Conservation (phyloP, 1,284 basidiomycete species). For the Sanghuangporus sanghuang region DNA sequence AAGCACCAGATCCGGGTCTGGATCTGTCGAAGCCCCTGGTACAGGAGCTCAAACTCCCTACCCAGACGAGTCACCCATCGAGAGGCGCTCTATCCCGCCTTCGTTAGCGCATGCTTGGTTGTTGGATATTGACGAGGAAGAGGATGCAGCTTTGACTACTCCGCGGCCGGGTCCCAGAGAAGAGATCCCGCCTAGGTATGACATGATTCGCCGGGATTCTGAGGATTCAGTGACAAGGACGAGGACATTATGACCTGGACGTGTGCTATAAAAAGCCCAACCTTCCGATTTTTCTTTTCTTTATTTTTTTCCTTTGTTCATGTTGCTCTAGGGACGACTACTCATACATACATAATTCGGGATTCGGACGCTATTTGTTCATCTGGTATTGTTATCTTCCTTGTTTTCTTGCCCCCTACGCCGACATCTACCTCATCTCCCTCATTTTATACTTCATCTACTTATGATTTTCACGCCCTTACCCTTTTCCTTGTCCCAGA, state of each 20-base stretch:
- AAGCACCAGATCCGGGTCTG: not conserved
- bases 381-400: not conserved
- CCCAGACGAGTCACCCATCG: slow-evolving; percentile 3
- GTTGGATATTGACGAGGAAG: not conserved
- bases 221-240: not conserved
- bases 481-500: not conserved
- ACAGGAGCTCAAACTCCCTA: not conserved
- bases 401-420: not conserved
- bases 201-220: slow-evolving; percentile 12
- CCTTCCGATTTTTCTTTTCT: too few relatives aligned
- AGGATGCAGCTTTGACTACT: not conserved
- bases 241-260: not conserved
- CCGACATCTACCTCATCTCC: not conserved
- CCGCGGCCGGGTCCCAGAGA: not conserved
- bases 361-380: not conserved
- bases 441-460: not conserved
- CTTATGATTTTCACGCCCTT: not conserved
- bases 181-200: slow-evolving; percentile 13
- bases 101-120: not conserved
- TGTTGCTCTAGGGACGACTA: not conserved
- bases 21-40: not conserved
- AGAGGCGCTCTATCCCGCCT: not conserved
- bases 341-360: not conserved
- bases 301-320: not conserved
- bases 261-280: not conserved